phyloP scores from a whole-genome alignment of 176 grass and related monocot species.

The Poa annua region DNA sequence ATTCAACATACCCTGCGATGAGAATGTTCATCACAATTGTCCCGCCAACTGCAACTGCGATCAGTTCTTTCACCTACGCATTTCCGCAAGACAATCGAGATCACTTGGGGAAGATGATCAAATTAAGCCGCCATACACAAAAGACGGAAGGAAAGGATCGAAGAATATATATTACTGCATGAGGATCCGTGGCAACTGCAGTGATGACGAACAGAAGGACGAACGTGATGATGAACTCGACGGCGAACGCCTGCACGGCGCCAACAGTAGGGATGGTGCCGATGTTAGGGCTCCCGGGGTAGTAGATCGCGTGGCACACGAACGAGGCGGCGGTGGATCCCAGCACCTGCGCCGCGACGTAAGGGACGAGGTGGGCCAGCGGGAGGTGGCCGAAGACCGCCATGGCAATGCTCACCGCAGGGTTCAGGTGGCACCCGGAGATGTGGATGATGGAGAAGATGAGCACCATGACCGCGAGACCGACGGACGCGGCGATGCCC shows the following conservation, averaged over 20 bases:
- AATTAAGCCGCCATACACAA: neutral
- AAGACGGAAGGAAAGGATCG: neutral
- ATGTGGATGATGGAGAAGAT: constrained; percentile 65
- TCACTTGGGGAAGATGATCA: neutral
- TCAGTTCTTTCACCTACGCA: constrained; percentile 53
- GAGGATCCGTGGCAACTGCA: constrained; percentile 52
- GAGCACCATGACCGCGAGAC: constrained; percentile 52
- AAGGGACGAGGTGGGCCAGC: constrained; percentile 43
- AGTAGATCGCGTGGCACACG: constrained; percentile 51
- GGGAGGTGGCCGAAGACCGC: constrained; percentile 55
- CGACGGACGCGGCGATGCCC: constrained; percentile 53
- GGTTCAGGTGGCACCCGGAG: constrained; percentile 77
- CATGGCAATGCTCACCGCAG: constrained; percentile 68
- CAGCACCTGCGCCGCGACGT: constrained; percentile 57
- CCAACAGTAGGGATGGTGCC: constrained; percentile 53
- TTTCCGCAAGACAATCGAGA: neutral
- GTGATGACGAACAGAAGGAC: constrained; percentile 70
- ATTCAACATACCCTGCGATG: constrained; percentile 45
- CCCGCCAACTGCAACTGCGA: constrained; percentile 55
- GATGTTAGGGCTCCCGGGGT: constrained; percentile 48
- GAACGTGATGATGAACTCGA: constrained; percentile 77
- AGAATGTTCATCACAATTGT: constrained; percentile 60
- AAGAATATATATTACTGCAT: constrained; percentile 43
- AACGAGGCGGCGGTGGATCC: constrained; percentile 56
- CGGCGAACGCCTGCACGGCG: constrained; percentile 59